Base-by-base conservation (phyloP, 1,139 yeast species). In the Lodderomyces orthopsilosis region DNA sequence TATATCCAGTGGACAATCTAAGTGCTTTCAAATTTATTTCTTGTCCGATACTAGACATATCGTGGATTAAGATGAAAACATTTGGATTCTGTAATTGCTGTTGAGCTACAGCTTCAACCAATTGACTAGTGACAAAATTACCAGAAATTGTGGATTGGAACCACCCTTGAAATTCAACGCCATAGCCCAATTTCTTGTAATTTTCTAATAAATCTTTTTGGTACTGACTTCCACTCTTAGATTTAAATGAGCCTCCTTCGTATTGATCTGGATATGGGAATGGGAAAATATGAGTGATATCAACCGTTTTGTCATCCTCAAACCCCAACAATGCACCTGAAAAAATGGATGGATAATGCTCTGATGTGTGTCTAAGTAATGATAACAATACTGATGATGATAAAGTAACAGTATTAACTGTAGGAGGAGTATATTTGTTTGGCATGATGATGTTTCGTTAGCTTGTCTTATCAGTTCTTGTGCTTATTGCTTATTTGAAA, bases 101-200 rank as follows among this genome's bases (percentile, higher is more conserved):
- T 50, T 77, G 77, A 42, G 81, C 79, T 66, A 87, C 71, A 37
- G 83, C 75, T 53, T 85, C 95, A 38, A 85, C 75, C 47, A 83
- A 70, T 48, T 78, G 77, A 47, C 79, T 79, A 49, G 83, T 81
- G 55, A 83, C 78, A 59, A 82, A 83, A 58, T 79, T 80, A 41
- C 95, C 95, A 37, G 85, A 76, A 43, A 74, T 61, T 28, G 90
- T 75, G 41, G 86, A 75, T 58, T 86, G 81, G 66, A 85, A 89
- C 91, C 91, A 89, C 30, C 96, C 96, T 52, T 84, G 79, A 52
- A 83, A 76, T 60, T 83, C 88, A 41, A 82, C 74, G 40, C 91
- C 94, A 49, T 79, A 74, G 40, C 85, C 85, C 51, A 83, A 78
- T 47, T 74, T 76, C 55, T 75, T 79, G 53, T 87, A 75, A 48